These are phyloP conservation scores for Hordeum marinum DNA, from an alignment of 176 grass and related monocot genomes.

Conservation along the genomic window DNA sequence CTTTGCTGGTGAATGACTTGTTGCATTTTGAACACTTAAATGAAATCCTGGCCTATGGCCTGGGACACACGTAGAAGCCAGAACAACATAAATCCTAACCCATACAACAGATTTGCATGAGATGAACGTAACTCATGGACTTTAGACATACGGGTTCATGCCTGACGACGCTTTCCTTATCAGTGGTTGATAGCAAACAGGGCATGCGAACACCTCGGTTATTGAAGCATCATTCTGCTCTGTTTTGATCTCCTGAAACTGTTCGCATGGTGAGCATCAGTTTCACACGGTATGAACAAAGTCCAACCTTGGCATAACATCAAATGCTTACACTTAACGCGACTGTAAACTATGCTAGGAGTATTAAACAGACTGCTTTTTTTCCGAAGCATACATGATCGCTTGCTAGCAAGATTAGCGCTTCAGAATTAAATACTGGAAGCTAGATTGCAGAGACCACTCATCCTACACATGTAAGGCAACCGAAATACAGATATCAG, in stretches of 20 bases:
- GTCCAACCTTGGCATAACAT: not conserved
- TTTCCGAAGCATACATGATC: not conserved
- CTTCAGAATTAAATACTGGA: not conserved
- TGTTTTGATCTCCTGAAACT: slow-evolving; percentile 42
- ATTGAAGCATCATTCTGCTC: slow-evolving; percentile 27
- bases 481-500: not conserved
- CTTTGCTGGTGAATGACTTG: slow-evolving; percentile 84
- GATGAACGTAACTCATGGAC: not conserved
- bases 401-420: not conserved
- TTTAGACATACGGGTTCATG: slow-evolving; percentile 61
- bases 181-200: slow-evolving; percentile 76
- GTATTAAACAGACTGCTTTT: not conserved
- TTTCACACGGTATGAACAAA: not conserved
- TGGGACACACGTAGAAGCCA: slow-evolving; percentile 13
- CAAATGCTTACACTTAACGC: not conserved
- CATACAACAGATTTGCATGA: not conserved
- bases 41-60: slow-evolving; percentile 82
- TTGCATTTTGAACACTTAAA: slow-evolving; percentile 72
- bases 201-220: slow-evolving; percentile 58
- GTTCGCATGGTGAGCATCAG: not conserved
- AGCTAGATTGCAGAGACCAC: not conserved
- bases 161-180: slow-evolving; percentile 80
- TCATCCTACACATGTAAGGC: not conserved
- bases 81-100: not conserved
- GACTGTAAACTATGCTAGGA: not conserved